Base-by-base conservation (phyloP, 257 asterid species). In the Salvia hispanica region DNA sequence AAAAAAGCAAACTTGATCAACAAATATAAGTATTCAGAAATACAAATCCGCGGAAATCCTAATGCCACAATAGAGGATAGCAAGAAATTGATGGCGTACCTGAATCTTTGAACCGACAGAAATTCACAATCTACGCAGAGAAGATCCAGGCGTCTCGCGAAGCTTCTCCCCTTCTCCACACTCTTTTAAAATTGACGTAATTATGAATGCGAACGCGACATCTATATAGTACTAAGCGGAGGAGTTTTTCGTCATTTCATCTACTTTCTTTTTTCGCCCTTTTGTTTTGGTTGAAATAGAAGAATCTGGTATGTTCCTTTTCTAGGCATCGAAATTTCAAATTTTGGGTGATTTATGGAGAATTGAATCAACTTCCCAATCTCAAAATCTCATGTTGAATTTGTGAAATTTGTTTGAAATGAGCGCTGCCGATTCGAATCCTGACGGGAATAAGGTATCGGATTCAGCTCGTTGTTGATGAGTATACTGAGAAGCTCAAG, bases 401-500 rank as follows among this genome's bases (percentile, higher is more conserved):
- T 47, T 13, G 6, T 34, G 39, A 4, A 34, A 15, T 50, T 11
- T 67, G 1, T 62, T 45, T 50, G 61, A 53, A 46, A 54, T 79
- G 93, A 74, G 81, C 90, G 58, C 72, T 90, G 70, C 97, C 98
- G 13, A 86, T 88, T 72, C 88, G 97, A 65, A 75, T 92, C 63
- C 71, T 92, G 9, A 82, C 96, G 97, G 97, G 31, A 92, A 88
- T 88, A 86, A 82, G 80, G 78, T 95, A 78, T 90, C 97, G 95
- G 8, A 90, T 90, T 69, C 88, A 88, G 78, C 84, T 90, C 67
- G 66, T 83, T 6, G 90, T 83, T 10, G 95, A 92, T 44, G 92
- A 90, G 8, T 92, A 92, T 58, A 58, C 81, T 3, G 68, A 79
- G 44, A 92, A 90, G 84, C 86, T 92, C 71, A 83, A 78, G 64